Base-by-base conservation (phyloP, 1,284 basidiomycete species). In the Malassezia brasiliensis region DNA sequence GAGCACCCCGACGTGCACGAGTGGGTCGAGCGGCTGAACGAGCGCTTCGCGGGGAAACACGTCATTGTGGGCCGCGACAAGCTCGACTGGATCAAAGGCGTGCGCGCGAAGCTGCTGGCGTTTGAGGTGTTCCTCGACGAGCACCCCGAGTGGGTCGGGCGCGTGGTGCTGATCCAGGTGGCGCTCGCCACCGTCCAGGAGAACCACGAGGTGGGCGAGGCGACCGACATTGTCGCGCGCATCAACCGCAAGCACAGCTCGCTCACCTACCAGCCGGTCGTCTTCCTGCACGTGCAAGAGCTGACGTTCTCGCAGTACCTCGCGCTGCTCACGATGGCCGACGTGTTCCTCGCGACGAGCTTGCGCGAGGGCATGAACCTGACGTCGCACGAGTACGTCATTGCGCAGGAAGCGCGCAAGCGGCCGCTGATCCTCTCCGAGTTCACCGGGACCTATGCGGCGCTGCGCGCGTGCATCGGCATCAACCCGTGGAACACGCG, bases 311-410 rank as follows among this genome's bases (percentile, higher is more conserved):
- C 80, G 61, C 87, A 90, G 69, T 90, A 90, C 72, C 79, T 90
- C 14, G 88, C 86, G 9, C 77, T 90, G 34, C 77, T 90, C 44
- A 87, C 81, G 3, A 83, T 86, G 5, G 88, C 86, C 1, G 88
- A 90, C 74, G 86, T 84, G n/a, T 90, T 90, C 75, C 77, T 90
- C 64, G 85, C 88, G 28, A 86, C 86, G 2, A 85, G 83, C 71
- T 75, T 90, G 68, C 79, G 88, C 7, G 88, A 90, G 75, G 88
- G 88, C 0, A 90, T 90, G 88, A 87, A 87, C 30, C 75, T 88
- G 51, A 78, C 85, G 37, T 83, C 85, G 8, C 86, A 88, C 69
- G 88, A 89, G 73, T 90, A 83, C 70, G 86, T 90, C 12, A 85
- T 87, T 70, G 75, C 69, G 46, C 72, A 71, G 54, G 69, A 69